Conservation (phyloP, 129 eudicot species). For the Escallonia rubra region DNA sequence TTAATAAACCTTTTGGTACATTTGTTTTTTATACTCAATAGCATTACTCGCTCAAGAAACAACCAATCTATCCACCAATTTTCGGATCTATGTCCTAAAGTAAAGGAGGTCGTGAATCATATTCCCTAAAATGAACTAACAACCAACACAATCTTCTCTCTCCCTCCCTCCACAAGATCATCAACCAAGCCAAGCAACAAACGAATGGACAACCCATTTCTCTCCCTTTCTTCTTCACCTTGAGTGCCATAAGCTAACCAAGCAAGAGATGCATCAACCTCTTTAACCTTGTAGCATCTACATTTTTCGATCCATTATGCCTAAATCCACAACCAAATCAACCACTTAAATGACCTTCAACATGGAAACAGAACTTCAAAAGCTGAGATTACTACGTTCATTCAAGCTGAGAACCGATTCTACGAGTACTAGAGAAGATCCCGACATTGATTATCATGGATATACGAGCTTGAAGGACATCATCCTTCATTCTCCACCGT, state of each 20-base stretch:
- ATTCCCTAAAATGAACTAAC: not conserved
- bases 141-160: constrained; percentile 2
- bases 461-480: constrained; percentile 61
- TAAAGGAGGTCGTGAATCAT: not conserved
- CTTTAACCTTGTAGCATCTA: not conserved
- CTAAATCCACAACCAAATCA: not conserved
- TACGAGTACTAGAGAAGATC: constrained; percentile 29
- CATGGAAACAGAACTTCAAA: constrained; percentile 32
- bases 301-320: not conserved
- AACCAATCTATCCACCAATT: not conserved
- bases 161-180: not conserved
- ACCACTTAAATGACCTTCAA: not conserved
- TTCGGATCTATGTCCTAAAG: constrained; percentile 2
- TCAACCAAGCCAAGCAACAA: not conserved
- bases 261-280: not conserved
- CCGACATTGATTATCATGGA: constrained; percentile 30
- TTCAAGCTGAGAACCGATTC: constrained; percentile 15
- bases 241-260: not conserved
- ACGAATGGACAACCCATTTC: not conserved
- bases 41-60: too few species aligned
- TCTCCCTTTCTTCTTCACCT: not conserved
- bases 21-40: too few species aligned
- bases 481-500: constrained; percentile 18
- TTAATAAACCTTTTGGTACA: too few species aligned
- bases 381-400: constrained; percentile 16